phyloP scores from a whole-genome alignment of 2,329 filamentous ascomycete genomes.

The Alternaria sp. region DNA sequence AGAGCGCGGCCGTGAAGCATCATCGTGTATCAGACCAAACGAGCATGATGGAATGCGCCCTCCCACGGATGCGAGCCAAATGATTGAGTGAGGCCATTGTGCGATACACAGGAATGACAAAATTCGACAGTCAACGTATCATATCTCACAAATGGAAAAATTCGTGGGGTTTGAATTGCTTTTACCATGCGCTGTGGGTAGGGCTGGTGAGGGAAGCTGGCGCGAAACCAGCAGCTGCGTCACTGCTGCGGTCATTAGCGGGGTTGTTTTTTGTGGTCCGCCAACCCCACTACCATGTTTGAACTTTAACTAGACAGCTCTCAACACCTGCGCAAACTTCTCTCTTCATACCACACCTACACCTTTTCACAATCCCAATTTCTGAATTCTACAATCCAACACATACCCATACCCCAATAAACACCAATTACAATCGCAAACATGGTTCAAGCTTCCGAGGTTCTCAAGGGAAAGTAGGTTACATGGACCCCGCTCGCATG shows the following conservation, averaged over 20 bases:
- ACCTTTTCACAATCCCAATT: background rate
- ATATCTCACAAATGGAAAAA: background rate
- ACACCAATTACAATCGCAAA: conserved; percentile 11
- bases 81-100: conserved; percentile 13
- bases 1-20: conserved; percentile 48
- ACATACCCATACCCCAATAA: background rate
- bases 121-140: background rate
- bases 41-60: background rate
- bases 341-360: conserved; percentile 8
- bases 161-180: conserved; percentile 9
- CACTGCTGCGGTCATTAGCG: conserved; percentile 23
- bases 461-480: conserved; percentile 69
- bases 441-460: conserved; percentile 39
- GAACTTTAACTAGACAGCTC: conserved; percentile 16
- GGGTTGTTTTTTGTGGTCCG: conserved; percentile 20
- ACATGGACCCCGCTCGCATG: conserved; percentile 7
- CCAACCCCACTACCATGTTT: conserved; percentile 20
- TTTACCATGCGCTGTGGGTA: conserved; percentile 9
- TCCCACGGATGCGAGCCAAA: conserved; percentile 47
- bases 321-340: conserved; percentile 7
- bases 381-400: background rate
- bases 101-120: no score
- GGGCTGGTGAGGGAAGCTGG: conserved; percentile 9
- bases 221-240: conserved; percentile 12
- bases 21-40: background rate